These are phyloP conservation scores for Prunus mume DNA, from an alignment of 306 rosid genomes.

Conservation along the genomic window DNA sequence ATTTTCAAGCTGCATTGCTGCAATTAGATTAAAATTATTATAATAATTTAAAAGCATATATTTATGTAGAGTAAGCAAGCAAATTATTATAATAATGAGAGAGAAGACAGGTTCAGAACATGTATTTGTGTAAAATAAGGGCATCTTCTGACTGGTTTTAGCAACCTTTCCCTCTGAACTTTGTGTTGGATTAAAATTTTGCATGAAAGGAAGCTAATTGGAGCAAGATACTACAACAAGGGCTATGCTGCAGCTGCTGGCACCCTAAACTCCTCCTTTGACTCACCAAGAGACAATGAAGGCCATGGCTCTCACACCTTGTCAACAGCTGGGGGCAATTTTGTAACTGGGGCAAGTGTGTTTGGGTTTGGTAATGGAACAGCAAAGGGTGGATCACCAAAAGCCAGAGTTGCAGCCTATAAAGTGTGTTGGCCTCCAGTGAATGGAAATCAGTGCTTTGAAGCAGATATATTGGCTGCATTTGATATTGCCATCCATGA, in stretches of 20 bases:
- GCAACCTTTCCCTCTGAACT: neutral
- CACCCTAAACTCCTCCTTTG: constrained; percentile 46
- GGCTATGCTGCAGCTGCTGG: constrained; percentile 55
- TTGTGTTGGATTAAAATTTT: neutral
- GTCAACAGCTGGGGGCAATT: constrained; percentile 86
- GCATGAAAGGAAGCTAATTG: constrained; percentile 67
- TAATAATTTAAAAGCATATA: neutral
- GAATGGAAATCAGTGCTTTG: constrained; percentile 55
- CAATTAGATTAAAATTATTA: no score
- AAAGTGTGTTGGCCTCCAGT: constrained; percentile 91
- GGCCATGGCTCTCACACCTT: constrained; percentile 95
- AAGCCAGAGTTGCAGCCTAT: constrained; percentile 75
- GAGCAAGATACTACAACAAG: constrained; percentile 88
- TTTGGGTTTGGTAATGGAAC: constrained; percentile 74
- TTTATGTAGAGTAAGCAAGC: neutral
- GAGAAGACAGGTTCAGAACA: neutral
- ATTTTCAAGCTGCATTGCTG: no score
- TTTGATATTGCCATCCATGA: constrained; percentile 80
- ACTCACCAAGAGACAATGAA: constrained; percentile 71
- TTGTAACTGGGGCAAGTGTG: constrained; percentile 54
- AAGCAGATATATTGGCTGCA: constrained; percentile 76
- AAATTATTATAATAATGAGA: neutral
- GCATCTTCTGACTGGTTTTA: neutral
- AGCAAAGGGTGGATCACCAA: constrained; percentile 89
- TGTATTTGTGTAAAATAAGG: neutral